Conservation (phyloP, 2,329 filamentous ascomycete species). For the Fusarium domesticum region DNA sequence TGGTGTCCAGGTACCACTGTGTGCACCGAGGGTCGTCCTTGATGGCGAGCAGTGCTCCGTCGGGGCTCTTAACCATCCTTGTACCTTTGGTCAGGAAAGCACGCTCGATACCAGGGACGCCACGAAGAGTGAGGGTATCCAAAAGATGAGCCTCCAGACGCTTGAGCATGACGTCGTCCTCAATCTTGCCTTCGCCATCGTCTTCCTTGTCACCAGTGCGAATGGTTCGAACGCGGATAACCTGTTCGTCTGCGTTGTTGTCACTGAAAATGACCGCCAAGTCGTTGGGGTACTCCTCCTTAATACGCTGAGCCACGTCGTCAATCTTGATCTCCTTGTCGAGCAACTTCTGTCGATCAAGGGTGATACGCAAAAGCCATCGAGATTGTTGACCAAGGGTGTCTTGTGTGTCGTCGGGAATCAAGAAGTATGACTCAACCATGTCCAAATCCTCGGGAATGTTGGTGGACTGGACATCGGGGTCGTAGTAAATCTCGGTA, state of each 20-base stretch:
- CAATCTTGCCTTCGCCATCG: slow-evolving; percentile 57
- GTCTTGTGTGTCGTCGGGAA: slow-evolving; percentile 71
- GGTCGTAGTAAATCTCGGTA: slow-evolving; percentile 97
- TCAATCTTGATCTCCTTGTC: slow-evolving; percentile 91
- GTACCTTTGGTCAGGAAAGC: slow-evolving; percentile 88
- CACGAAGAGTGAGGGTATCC: slow-evolving; percentile 85
- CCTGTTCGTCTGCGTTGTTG: slow-evolving; percentile 93
- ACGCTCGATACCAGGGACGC: slow-evolving; percentile 82
- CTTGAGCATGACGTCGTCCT: slow-evolving; percentile 92
- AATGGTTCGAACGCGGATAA: slow-evolving; percentile 87
- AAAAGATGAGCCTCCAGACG: slow-evolving; percentile 87
- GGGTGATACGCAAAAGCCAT: slow-evolving; percentile 90
- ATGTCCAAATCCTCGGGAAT: slow-evolving; percentile 89
- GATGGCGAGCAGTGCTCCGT: slow-evolving; percentile 71
- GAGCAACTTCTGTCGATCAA: slow-evolving; percentile 90
- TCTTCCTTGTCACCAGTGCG: slow-evolving; percentile 66
- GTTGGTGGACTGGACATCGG: slow-evolving; percentile 78
- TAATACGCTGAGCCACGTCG: slow-evolving; percentile 86
- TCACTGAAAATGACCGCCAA: slow-evolving; percentile 95
- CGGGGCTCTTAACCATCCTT: slow-evolving; percentile 61
- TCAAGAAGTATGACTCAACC: slow-evolving; percentile 94
- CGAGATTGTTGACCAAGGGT: slow-evolving; percentile 74
- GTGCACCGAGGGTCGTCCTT: slow-evolving; percentile 74
- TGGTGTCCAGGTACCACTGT: slow-evolving; percentile 96
- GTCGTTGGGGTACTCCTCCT: slow-evolving; percentile 80